phyloP scores from a whole-genome alignment of 805 yeast genomes.

The Starmerella kuoi region DNA sequence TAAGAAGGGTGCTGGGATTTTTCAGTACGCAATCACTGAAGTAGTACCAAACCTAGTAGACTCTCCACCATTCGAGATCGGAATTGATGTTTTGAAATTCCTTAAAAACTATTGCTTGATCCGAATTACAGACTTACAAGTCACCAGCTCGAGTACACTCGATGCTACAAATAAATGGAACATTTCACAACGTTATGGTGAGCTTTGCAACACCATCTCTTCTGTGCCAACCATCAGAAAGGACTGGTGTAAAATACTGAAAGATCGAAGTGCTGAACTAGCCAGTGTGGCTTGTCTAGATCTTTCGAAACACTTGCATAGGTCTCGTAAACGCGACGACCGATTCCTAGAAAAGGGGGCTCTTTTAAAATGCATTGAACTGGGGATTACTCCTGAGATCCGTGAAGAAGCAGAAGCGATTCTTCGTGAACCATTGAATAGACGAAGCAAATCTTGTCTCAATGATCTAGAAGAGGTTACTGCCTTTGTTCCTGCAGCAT shows the following conservation, averaged over 20 bases:
- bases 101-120: background rate
- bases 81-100: background rate
- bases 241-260: background rate
- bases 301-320: background rate
- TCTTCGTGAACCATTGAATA: background rate
- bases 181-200: background rate
- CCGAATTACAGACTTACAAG: constrained; percentile 2
- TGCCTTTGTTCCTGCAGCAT: background rate
- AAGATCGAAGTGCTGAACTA: background rate
- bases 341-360: background rate
- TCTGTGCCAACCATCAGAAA: background rate
- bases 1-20: constrained; percentile 4
- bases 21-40: background rate
- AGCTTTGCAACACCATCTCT: background rate
- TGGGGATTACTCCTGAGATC: background rate
- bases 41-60: background rate
- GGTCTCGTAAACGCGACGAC: background rate
- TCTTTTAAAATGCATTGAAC: constrained; percentile 4
- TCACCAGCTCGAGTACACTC: too few relatives aligned
- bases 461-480: background rate
- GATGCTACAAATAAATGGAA: background rate
- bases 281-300: background rate
- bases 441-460: background rate
- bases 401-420: background rate
- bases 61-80: constrained; percentile 8